Evolutionary conservation across 345 rosid species (phyloP), one percentile per base, ranked within the genome.

Genomic region (Linum trigynum): DNA sequence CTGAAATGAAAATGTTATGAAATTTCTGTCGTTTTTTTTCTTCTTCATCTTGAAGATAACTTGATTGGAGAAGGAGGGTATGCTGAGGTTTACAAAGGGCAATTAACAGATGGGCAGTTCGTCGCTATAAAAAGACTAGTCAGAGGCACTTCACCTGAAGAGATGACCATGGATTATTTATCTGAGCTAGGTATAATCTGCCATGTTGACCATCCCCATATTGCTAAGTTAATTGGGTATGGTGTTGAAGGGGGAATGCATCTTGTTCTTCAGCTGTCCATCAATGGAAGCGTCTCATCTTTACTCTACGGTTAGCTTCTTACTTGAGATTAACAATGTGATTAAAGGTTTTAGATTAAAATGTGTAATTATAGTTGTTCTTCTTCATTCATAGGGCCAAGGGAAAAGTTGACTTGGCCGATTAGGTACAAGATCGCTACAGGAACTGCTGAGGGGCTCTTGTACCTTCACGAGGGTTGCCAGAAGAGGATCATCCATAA

Each of bases 181-280:
- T 90, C 97, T 1, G 98, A 88, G 75, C 85, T 88, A 37, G 98
- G 98, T 63, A 88, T 92, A 38, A 88, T 88, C 55, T 96, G 82
- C 69, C 98, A 92, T 70, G 95, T 88, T 64, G 88, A 88, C 67
- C 97, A 85, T 78, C 97, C 98, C n/a, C 86, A 86, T 67, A 88
- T 90, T 61, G 98, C 98, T 65, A 88, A 82, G 71, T 70, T 88
- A 60, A 83, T 90, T 62, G 98, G 97, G 0, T 86, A 88, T 61
- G 88, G 98, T 39, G 90, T 92, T 59, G 98, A 90, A 80, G 97
- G 90, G 66, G 98, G 97, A 48, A 88, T 92, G 98, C 86, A 87
- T 75, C 90, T 90, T 72, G 89, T 90, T 70, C 91, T 92, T 75
- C 81, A 90, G 67, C 76, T 90, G 62, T 92, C 98, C 65, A 88